Base-by-base conservation (phyloP, 2,329 filamentous ascomycete genomes). In the Malbranchea cinnamomea region DNA sequence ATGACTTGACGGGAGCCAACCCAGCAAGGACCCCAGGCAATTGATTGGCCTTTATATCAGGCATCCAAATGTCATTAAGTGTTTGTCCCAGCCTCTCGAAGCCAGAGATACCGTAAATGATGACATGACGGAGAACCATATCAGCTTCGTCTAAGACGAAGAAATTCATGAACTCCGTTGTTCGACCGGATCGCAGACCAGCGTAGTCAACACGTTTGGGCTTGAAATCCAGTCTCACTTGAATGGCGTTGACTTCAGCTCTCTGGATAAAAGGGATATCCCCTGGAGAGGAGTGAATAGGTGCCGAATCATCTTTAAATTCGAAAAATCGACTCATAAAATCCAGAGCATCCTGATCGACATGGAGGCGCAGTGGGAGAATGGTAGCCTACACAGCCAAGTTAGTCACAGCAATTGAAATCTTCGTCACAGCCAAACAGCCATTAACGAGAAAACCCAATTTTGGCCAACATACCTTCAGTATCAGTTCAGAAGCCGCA, bases 91-190 rank as follows among this genome's bases (percentile, higher is more conserved):
- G 67, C 28, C 80, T 75, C 42, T 95, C 85, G 43, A 95, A 94
- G 0, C 89, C 89, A 5, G 74, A 74, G 1, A 93, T 71, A 16
- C 91, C 89, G 42, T 95, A 94, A 20, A 95, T 73, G 42, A 98
- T 95, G 15, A 81, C 79, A 49, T 87, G 85, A 8, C 80, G 72
- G 31, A 98, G 67, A 5, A 78, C 71, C 67, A 98, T 79, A 37
- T 87, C 75, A 2, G 89, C 75, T 40, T 81, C 77, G 42, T 98
- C 89, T 1, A 98, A 69, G 9, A 87, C 80, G 40, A 98, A 69
- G 50, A 98, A 94, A 53, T 98, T 98, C 85, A 95, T 95, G 47
- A 98, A 92, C 52, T 98, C 89, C 0, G 83, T 92, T 1, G 89
- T 95, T 41, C 82, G 83, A 2, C 89, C 89, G 1, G 89, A 94